These are phyloP conservation scores for Phytophthora cactorum DNA, from an alignment of 352 stramenopile species.

Conservation along the genomic window DNA sequence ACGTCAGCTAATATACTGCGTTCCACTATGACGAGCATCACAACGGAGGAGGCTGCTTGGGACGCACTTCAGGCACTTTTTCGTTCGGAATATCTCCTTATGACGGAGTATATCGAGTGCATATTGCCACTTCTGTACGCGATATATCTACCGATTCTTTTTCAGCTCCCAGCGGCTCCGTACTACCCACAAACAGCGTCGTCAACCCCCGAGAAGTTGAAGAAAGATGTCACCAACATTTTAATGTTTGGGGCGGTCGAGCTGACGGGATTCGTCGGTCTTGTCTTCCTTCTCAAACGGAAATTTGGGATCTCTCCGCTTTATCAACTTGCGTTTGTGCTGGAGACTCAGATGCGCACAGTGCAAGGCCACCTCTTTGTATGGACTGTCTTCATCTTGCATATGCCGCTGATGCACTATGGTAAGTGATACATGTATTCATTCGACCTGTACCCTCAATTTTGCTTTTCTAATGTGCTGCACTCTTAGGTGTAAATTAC, in stretches of 20 bases:
- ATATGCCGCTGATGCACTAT: conserved; percentile 29
- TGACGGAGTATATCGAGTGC: conserved; percentile 43
- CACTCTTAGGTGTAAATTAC: conserved; percentile 19
- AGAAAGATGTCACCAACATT: conserved; percentile 17
- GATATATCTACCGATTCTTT: conserved; percentile 28
- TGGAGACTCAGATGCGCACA: conserved; percentile 23
- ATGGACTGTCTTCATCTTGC: conserved; percentile 28
- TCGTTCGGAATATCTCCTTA: conserved; percentile 33
- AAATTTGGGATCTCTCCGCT: conserved; percentile 34
- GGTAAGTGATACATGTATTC: conserved; percentile 11
- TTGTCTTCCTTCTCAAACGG: conserved; percentile 17
- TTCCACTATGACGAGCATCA: background rate
- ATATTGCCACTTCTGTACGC: conserved; percentile 33
- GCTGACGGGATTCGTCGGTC: conserved; percentile 16
- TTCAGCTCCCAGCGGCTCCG: conserved; percentile 26
- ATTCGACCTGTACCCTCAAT: background rate
- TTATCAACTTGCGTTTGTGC: conserved; percentile 29
- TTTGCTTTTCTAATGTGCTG: background rate
- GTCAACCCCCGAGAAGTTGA: conserved; percentile 13
- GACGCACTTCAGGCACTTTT: conserved; percentile 35
- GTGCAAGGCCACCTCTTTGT: conserved; percentile 25
- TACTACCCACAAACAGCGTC: conserved; percentile 35
- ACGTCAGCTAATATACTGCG: background rate
- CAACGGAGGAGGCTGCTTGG: conserved; percentile 5
- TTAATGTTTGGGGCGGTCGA: conserved; percentile 27